Evolutionary conservation across 257 asterid genomes (phyloP), one percentile per base, ranked within the genome.

Genomic region (Gardenia jasminoides): DNA sequence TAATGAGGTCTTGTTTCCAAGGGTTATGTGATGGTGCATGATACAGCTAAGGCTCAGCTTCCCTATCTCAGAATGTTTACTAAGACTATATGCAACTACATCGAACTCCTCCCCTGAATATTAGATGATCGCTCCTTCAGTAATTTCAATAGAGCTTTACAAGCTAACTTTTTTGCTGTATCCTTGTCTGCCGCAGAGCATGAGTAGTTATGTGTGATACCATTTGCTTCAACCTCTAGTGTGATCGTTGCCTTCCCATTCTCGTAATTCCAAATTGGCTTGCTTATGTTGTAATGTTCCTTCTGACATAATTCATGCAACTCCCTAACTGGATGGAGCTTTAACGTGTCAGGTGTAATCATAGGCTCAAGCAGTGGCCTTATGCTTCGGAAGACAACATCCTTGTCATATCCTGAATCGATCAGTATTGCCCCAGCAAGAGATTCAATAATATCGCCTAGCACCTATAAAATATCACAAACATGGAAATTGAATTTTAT

Each of bases 371-470:
- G 90, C 43, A 93, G 97, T 19, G 96, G 97, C 67, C 86, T 86
- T 80, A 94, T 82, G 70, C 96, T 54, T 78, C 58, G 76, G 73
- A 89, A 88, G 4, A 91, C 95, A 0, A 19, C 59, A 10, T 86
- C 95, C 79, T 87, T 88, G 71, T 89, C 64, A 54, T 87, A 87
- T 31, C 91, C 89, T 0, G 99, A 94, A 83, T 94, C 99, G 0
- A 94, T 82, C 68, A 87, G 80, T 43, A 94, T 88, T 0, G 99
- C 97, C 26, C 97, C 99, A 0, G 92, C 97, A 41, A 94, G 69
- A 13, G 99, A 91, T 84, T 94, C 98, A 31, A 93, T 89, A 12
- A 94, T 77, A 77, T 94, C 99, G 28, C 94, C 97, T n/a, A 94
- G 94, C 41, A 94, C 98, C 98, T 92, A 72, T 33, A 82, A 44